Conservation (phyloP, 805 yeast genomes). For the Ogataea paraovalis region DNA sequence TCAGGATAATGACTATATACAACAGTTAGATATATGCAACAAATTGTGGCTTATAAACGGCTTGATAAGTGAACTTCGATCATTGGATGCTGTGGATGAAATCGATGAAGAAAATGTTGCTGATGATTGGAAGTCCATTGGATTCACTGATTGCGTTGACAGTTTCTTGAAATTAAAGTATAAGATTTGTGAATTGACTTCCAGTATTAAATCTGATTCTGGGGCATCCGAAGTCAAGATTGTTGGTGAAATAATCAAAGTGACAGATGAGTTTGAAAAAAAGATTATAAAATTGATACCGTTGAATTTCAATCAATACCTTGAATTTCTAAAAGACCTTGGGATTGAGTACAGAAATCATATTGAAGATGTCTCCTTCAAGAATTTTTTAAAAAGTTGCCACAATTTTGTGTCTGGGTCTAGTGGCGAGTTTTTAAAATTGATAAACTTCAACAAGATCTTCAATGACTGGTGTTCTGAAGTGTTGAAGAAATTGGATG, state of each 20-base stretch:
- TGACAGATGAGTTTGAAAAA: slow-evolving; percentile 9
- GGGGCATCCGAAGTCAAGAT: slow-evolving; percentile 8
- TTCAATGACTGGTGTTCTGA: slow-evolving; percentile 22
- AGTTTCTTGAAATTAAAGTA: slow-evolving; percentile 15
- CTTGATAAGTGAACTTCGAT: slow-evolving; percentile 21
- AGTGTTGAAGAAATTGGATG: slow-evolving; percentile 13
- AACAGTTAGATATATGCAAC: slow-evolving; percentile 30
- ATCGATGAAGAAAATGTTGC: slow-evolving; percentile 3
- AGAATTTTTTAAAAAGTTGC: slow-evolving; percentile 15
- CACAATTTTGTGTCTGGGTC: slow-evolving; percentile 3
- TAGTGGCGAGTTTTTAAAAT: slow-evolving; percentile 4
- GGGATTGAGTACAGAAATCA: slow-evolving; percentile 8
- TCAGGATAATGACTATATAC: slow-evolving; percentile 17
- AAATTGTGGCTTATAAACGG: slow-evolving; percentile 31
- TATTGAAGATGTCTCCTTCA: slow-evolving; percentile 13
- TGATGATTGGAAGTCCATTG: slow-evolving; percentile 11
- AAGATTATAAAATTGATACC: slow-evolving; percentile 8
- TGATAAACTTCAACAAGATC: slow-evolving; percentile 22
- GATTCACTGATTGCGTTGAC: slow-evolving; percentile 13
- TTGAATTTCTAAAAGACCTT: slow-evolving; percentile 12
- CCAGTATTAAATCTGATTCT: background rate
- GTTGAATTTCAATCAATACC: slow-evolving; percentile 7
- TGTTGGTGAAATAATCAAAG: slow-evolving; percentile 11
- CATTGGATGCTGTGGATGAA: slow-evolving; percentile 8
- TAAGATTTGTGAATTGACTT: slow-evolving; percentile 11